These are phyloP conservation scores for Sporothrix brunneoviolacea DNA, from an alignment of 2,329 filamentous ascomycete species.

Conservation along the genomic window DNA sequence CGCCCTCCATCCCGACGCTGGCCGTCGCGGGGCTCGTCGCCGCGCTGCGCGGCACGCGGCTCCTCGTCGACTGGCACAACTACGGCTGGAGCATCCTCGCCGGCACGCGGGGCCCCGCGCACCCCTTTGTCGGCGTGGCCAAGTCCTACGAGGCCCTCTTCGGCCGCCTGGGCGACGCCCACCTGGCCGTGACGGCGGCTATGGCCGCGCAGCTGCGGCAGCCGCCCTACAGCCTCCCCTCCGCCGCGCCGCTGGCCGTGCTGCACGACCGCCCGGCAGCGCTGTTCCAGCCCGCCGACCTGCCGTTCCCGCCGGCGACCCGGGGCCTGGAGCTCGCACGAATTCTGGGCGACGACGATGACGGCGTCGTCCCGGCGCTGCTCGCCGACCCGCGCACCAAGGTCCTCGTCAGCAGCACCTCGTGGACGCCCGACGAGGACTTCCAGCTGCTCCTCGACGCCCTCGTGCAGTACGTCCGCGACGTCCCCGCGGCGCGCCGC, in stretches of 20 bases:
- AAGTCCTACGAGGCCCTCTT: conserved; percentile 70
- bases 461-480: conserved; percentile 56
- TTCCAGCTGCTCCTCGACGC: conserved; percentile 83
- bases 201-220: conserved; percentile 69
- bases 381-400: neutral
- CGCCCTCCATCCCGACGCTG: conserved; percentile 88
- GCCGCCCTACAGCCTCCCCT: conserved; percentile 55
- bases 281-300: conserved; percentile 67
- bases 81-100: conserved; percentile 92
- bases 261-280: conserved; percentile 81
- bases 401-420: conserved; percentile 84
- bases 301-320: neutral
- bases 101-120: conserved; percentile 46
- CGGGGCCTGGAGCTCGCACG: conserved; percentile 5
- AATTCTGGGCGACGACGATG: conserved; percentile 8
- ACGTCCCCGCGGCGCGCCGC: conserved; percentile 19
- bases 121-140: conserved; percentile 72
- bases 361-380: neutral
- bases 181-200: conserved; percentile 83
- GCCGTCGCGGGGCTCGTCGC: conserved; percentile 67
- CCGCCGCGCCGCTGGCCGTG: conserved; percentile 53
- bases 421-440: conserved; percentile 96
- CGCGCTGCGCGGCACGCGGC: conserved; percentile 67
- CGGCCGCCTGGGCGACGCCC: conserved; percentile 60
- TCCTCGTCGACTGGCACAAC: conserved; percentile 98